These are phyloP conservation scores for Breynia disticha DNA, from an alignment of 441 rosid species.

Conservation along the genomic window DNA sequence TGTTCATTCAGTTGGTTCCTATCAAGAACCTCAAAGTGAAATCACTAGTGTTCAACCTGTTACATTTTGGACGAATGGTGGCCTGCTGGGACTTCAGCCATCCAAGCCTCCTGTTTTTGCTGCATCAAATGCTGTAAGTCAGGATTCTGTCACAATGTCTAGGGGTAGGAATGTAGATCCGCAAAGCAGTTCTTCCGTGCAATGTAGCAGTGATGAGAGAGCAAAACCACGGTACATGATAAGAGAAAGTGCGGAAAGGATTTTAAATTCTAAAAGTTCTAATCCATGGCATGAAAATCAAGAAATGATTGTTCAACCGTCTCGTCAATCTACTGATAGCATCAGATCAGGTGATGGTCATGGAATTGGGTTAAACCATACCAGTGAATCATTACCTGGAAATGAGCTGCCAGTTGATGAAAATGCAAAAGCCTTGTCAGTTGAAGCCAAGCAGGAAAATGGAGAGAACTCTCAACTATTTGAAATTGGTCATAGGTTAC, in stretches of 20 bases:
- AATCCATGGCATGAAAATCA: conserved; percentile 19
- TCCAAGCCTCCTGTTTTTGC: conserved; percentile 81
- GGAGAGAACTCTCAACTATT: conserved; percentile 37
- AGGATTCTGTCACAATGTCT: conserved; percentile 18
- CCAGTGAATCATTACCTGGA: conserved; percentile 20
- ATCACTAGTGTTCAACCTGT: conserved; percentile 26
- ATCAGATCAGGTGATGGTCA: conserved; percentile 16
- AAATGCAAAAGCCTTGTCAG: conserved; percentile 19
- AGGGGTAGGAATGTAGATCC: conserved; percentile 12
- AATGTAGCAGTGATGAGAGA: conserved; percentile 15
- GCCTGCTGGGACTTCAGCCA: conserved; percentile 80
- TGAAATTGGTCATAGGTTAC: conserved; percentile 58
- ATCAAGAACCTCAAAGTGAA: conserved; percentile 24
- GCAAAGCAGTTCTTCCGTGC: conserved; percentile 10
- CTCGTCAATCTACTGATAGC: conserved; percentile 13
- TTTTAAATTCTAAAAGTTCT: conserved; percentile 25
- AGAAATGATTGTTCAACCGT: conserved; percentile 20
- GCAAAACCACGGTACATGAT: conserved; percentile 23
- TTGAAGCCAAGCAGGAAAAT: conserved; percentile 28
- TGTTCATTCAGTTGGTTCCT: not conserved
- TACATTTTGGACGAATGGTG: conserved; percentile 84
- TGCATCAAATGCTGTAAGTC: conserved; percentile 27
- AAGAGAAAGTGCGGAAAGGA: conserved; percentile 21
- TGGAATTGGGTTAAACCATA: conserved; percentile 20
- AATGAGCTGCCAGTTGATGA: conserved; percentile 25